Base-by-base conservation (phyloP, 2,329 filamentous ascomycete species). In the Cryphonectria radicalis region DNA sequence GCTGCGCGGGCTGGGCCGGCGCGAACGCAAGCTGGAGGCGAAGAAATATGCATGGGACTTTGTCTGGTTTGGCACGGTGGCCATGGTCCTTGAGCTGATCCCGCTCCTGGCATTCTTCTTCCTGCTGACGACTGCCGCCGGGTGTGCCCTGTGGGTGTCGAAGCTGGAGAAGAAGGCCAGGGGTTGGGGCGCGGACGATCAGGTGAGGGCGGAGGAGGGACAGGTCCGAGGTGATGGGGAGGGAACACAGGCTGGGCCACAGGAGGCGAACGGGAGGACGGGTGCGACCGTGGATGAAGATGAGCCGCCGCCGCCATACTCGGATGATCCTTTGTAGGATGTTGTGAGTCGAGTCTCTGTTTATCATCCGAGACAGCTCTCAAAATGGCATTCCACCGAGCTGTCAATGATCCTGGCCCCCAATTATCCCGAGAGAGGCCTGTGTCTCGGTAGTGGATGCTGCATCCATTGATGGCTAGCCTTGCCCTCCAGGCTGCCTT, bases 81-180 rank as follows among this genome's bases (percentile, higher is more conserved):
- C 94, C 66, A 89, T 98, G 83, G 80, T 94, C 8, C 82, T 98
- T 40, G 93, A 98, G 82, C 87, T 98, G n/a, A 86, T 98, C 11
- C 96, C 96, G 0, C 87, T 95, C 17, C 81, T 98, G 65, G 97
- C 93, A n/a, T 97, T 99, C 86, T 90, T 98, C 78, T 98, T 98
- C 80, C 86, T 98, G 55, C 83, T 99, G 75, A 98, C 95, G 0
- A 94, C 93, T 3, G 92, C 95, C 1, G 89, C 90, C 28, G 96
- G 95, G 2, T 91, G 93, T 60, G 95, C 94, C 1, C 83, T 98
- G 50, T 98, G 95, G 95, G 93, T 90, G 1, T 91, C 91, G 1
- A 90, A 91, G 74, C 82, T 98, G 66, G 95, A 98, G 80, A 84
- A 89, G 68, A 84, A 88, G 75, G 82, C 76, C 40, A 79, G 79